phyloP scores from a whole-genome alignment of 2,329 filamentous ascomycete species.

The Fonsecaea pedrosoi region DNA sequence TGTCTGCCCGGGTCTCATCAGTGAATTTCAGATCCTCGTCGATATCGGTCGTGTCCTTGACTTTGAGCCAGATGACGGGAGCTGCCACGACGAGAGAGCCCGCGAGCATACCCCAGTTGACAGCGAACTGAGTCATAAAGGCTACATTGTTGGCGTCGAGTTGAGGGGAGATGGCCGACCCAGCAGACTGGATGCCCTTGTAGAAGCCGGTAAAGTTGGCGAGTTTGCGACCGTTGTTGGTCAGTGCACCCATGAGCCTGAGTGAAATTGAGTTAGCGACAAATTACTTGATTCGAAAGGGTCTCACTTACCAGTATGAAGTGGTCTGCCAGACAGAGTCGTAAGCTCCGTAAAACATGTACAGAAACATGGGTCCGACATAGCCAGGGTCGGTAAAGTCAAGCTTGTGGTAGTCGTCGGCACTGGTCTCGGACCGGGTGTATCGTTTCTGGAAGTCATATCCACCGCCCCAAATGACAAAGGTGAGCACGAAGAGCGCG shows the following conservation, averaged over 20 bases:
- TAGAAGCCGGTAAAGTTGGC: conserved; percentile 86
- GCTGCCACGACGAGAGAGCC: conserved; percentile 73
- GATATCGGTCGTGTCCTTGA: conserved; percentile 74
- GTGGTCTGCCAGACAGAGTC: conserved; percentile 90
- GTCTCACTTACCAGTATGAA: conserved; percentile 74
- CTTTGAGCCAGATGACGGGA: conserved; percentile 76
- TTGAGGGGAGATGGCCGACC: conserved; percentile 75
- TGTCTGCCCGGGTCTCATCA: conserved; percentile 78
- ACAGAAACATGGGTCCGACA: conserved; percentile 82
- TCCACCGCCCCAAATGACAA: conserved; percentile 82
- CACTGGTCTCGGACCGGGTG: conserved; percentile 50
- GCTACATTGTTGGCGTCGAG: conserved; percentile 66
- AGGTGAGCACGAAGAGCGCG: conserved; percentile 71
- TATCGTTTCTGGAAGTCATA: conserved; percentile 76
- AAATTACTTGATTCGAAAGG: not conserved
- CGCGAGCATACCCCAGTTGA: conserved; percentile 72
- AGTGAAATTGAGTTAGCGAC: not conserved
- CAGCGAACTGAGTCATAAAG: conserved; percentile 71
- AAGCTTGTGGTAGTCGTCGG: conserved; percentile 41
- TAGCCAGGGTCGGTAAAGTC: conserved; percentile 75
- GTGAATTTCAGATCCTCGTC: conserved; percentile 82
- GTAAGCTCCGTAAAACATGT: conserved; percentile 88
- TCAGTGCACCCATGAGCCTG: conserved; percentile 83
- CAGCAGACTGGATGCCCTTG: conserved; percentile 81
- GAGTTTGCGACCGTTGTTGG: conserved; percentile 83